Conservation (phyloP, 164 flowering plant genomes). For the Tetrastigma voinierianum region DNA sequence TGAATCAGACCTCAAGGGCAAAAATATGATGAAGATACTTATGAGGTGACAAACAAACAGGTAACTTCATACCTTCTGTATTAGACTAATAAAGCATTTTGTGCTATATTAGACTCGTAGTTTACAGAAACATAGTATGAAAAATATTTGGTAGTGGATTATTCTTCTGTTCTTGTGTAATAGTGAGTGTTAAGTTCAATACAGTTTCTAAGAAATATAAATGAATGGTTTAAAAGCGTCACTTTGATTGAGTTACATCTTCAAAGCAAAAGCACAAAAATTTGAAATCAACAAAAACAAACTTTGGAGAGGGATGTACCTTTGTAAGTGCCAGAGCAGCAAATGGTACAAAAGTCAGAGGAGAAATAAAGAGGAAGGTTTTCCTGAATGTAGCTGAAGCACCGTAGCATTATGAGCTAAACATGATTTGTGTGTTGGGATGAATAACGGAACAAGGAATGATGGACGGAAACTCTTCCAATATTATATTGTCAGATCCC, state of each 20-base stretch:
- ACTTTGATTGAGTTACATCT: neutral
- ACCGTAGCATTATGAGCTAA: conserved; percentile 72
- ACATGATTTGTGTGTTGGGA: conserved; percentile 78
- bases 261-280: neutral
- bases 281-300: neutral
- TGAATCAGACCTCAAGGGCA: too few species aligned
- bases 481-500: conserved; percentile 38
- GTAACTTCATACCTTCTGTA: too few species aligned
- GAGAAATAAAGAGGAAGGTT: conserved; percentile 99
- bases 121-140: too few species aligned
- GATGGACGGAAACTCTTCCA: conserved; percentile 74
- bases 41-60: too few species aligned
- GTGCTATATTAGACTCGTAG: too few species aligned
- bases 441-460: conserved; percentile 95
- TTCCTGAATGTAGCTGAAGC: conserved; percentile 86
- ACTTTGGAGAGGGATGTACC: conserved; percentile 39
- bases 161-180: neutral
- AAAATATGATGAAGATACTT: too few species aligned
- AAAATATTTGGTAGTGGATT: neutral
- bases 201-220: neutral
- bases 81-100: too few species aligned
- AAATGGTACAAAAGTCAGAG: conserved; percentile 91
- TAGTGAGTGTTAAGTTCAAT: neutral
- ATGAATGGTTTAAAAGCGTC: neutral
- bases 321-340: conserved; percentile 85